A percentile compares a stretch with the other conserved stretches of the same genome.
Conservation (phyloP, 2,329 filamentous ascomycete species). For the Colletotrichum aenigma region DNA sequence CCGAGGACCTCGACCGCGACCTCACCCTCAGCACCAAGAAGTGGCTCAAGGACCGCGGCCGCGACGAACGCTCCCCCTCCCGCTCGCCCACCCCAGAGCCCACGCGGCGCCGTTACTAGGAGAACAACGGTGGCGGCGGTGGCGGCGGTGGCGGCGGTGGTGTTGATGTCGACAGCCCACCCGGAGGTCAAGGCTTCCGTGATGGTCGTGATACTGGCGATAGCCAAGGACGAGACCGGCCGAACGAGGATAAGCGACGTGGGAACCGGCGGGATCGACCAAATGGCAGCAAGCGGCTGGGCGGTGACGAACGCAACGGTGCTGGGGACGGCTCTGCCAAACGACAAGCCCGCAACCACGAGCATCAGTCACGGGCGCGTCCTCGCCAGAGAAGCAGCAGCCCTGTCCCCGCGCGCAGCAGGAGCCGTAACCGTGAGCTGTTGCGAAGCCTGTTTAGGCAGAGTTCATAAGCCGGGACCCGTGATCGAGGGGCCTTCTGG, state of each 20-base stretch:
- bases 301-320: neutral
- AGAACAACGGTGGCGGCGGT: neutral
- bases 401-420: neutral
- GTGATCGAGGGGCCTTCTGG: too few species aligned
- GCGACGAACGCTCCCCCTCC: constrained; percentile 81
- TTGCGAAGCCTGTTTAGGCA: neutral
- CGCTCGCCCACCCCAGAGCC: constrained; percentile 89
- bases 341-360: neutral
- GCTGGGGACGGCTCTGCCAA: neutral
- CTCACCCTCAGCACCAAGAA: constrained; percentile 91
- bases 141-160: neutral
- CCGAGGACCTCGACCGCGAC: constrained; percentile 85
- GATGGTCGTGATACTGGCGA: neutral
- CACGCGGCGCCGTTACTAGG: constrained; percentile 71
- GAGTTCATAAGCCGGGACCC: neutral
- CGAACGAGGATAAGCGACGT: neutral
- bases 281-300: neutral
- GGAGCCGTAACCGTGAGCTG: neutral
- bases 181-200: neutral
- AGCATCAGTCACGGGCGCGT: neutral
- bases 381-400: neutral
- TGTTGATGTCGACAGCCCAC: neutral
- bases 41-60: constrained; percentile 85
- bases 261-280: neutral
- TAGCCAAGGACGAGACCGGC: neutral